phyloP scores from a whole-genome alignment of 495 filamentous ascomycete genomes.

The Podospora fimiseda region DNA sequence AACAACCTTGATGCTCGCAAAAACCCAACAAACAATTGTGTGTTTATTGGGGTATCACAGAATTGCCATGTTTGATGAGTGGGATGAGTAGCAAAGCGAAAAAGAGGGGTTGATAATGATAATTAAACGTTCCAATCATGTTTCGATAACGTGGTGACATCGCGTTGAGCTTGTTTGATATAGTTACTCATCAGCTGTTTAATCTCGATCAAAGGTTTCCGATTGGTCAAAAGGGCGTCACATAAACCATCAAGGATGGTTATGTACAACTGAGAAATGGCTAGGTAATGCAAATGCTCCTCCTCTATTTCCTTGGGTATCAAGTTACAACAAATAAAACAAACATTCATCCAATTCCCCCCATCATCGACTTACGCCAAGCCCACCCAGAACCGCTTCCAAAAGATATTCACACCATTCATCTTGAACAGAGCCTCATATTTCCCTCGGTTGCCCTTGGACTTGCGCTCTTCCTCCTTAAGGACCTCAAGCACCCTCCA shows the following conservation, averaged over 20 bases:
- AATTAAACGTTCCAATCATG: background rate
- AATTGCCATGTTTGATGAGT: too few relatives aligned
- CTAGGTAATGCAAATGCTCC: too few relatives aligned
- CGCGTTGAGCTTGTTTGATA: background rate
- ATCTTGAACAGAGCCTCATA: conserved; percentile 3
- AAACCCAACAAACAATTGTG: too few relatives aligned
- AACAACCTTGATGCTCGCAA: background rate
- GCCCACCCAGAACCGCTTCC: conserved; percentile 22
- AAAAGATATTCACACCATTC: conserved; percentile 6
- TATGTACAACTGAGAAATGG: too few relatives aligned
- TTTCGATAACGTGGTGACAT: background rate
- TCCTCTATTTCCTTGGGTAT: background rate
- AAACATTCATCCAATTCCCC: background rate
- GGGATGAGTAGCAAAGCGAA: background rate
- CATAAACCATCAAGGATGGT: too few relatives aligned
- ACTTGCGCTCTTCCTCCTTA: conserved; percentile 29
- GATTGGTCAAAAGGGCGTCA: too few relatives aligned
- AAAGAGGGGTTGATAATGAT: background rate
- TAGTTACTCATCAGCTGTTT: too few relatives aligned
- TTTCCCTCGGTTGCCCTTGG: conserved; percentile 4
- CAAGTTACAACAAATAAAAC: background rate
- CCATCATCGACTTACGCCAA: conserved; percentile 11
- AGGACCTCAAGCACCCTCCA: conserved; percentile 45
- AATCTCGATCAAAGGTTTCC: too few relatives aligned
- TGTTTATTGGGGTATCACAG: too few relatives aligned